These are phyloP conservation scores for Ogataea salicorniae DNA, from an alignment of 805 yeast genomes.

Conservation along the genomic window DNA sequence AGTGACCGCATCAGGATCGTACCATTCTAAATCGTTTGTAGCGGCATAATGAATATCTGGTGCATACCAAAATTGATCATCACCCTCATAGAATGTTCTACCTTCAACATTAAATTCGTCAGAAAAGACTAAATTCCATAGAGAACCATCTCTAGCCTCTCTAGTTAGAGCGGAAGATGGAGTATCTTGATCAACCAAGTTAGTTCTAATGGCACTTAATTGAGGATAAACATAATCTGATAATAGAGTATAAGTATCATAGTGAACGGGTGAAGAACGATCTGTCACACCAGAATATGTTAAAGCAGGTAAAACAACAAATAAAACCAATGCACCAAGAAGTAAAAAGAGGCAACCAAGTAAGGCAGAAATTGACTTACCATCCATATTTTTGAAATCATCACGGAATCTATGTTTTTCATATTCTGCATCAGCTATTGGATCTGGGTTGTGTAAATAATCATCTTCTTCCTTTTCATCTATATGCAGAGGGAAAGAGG, in stretches of 20 bases:
- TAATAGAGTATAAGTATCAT: conserved; percentile 37
- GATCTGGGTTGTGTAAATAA: conserved; percentile 93
- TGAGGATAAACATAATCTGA: conserved; percentile 54
- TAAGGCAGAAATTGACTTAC: conserved; percentile 54
- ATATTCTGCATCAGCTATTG: conserved; percentile 82
- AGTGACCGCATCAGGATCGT: conserved; percentile 82
- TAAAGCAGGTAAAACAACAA: conserved; percentile 75
- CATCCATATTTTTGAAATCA: conserved; percentile 65
- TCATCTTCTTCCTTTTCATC: conserved; percentile 96
- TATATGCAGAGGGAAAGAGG: conserved; percentile 81
- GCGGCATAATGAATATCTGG: conserved; percentile 82
- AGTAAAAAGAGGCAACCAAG: conserved; percentile 54
- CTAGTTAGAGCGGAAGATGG: conserved; percentile 44
- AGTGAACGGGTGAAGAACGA: conserved; percentile 6
- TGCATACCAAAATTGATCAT: conserved; percentile 88
- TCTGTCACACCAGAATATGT: conserved; percentile 69
- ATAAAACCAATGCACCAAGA: conserved; percentile 60
- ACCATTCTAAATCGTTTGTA: conserved; percentile 90
- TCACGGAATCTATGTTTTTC: conserved; percentile 63
- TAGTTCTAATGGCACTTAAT: conserved; percentile 53
- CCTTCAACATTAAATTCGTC: conserved; percentile 92
- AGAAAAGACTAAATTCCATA: conserved; percentile 76
- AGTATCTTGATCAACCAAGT: conserved; percentile 69
- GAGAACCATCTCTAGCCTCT: conserved; percentile 53
- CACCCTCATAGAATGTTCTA: conserved; percentile 83